Conservation (phyloP, 2,329 filamentous ascomycete genomes). For the Cladophialophora psammophila region DNA sequence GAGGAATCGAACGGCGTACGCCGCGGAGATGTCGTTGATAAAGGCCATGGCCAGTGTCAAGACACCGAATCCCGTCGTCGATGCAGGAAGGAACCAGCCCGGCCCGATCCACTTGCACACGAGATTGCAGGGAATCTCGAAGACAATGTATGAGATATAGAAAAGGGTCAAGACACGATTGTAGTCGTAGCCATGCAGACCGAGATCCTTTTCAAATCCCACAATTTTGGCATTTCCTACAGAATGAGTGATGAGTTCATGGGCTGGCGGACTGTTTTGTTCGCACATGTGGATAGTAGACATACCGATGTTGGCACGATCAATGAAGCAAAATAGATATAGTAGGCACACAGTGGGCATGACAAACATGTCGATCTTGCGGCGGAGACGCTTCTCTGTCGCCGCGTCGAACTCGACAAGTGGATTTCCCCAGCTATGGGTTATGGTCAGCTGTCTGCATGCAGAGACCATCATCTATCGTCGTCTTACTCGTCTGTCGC, state of each 20-base stretch:
- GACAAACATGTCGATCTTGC: constrained; percentile 71
- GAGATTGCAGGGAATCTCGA: constrained; percentile 73
- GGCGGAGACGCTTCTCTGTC: constrained; percentile 64
- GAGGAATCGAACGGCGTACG: constrained; percentile 70
- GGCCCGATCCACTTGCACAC: constrained; percentile 74
- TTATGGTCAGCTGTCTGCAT: constrained; percentile 47
- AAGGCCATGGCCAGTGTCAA: constrained; percentile 71
- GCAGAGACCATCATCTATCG: constrained; percentile 11
- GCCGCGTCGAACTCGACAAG: constrained; percentile 62
- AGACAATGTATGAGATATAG: constrained; percentile 76
- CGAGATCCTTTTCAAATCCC: constrained; percentile 68
- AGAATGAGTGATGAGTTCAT: constrained; percentile 47
- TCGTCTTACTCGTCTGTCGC: constrained; percentile 56
- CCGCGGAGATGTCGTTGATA: constrained; percentile 61
- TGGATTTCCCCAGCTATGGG: constrained; percentile 48
- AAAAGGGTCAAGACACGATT: constrained; percentile 72
- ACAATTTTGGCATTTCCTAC: constrained; percentile 74
- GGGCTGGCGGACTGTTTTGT: constrained; percentile 56
- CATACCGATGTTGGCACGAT: constrained; percentile 69
- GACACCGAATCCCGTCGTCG: constrained; percentile 68
- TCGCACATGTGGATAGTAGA: constrained; percentile 29
- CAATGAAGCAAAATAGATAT: constrained; percentile 77
- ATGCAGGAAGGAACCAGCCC: constrained; percentile 71
- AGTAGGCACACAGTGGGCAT: constrained; percentile 70
- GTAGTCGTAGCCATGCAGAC: constrained; percentile 70